Evolutionary conservation across 352 stramenopile species (phyloP), one percentile per base, ranked within the genome.

Genomic region (Peronospora belbahrii): DNA sequence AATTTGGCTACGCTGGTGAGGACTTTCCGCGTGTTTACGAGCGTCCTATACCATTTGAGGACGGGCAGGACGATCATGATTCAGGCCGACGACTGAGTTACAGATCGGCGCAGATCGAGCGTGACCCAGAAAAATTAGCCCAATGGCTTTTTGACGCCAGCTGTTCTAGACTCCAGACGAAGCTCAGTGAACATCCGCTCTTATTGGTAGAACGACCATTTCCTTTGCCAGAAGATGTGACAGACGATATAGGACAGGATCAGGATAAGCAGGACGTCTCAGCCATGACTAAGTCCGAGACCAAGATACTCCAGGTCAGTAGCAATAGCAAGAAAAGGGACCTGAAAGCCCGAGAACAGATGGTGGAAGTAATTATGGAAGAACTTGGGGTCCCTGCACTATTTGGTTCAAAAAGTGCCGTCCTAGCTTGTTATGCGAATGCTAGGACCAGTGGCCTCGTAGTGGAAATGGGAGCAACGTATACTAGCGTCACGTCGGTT

Each of bases 1-100:
- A 95, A 47, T 68, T 92, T 38, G 85, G 85, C 22, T 95, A 85
- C 56, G 81, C 84, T 1, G 86, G 86, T 43, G 85, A 95, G 55
- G 85, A 95, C 45, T 88, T 85, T 41, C 85, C 85, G 31, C 81
- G 81, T 28, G 73, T 88, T 15, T 85, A 61, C 42, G 76, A 88
- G 51, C 63, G 50, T 18, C 64, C 71, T 5, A 22, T 78, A 13
- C 23, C 48, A 1, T 17, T 42, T 3, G 17, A 54, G 4, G 43
- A 58, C 28, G 44, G 39, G 5, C 49, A 52, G 17, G 55, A 62
- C 18, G 59, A 63, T n/a, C 32, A 41, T 13, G 40, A 53, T 6
- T 27, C 52, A 13, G 52, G 33, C 10, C 42, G 38, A 5, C 14
- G 31, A 1, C 3, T 60, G 25, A 51, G 52, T 9, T 45, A 38